phyloP scores from a whole-genome alignment of 768 basidiomycete genomes.

The Lepiota venenata region DNA sequence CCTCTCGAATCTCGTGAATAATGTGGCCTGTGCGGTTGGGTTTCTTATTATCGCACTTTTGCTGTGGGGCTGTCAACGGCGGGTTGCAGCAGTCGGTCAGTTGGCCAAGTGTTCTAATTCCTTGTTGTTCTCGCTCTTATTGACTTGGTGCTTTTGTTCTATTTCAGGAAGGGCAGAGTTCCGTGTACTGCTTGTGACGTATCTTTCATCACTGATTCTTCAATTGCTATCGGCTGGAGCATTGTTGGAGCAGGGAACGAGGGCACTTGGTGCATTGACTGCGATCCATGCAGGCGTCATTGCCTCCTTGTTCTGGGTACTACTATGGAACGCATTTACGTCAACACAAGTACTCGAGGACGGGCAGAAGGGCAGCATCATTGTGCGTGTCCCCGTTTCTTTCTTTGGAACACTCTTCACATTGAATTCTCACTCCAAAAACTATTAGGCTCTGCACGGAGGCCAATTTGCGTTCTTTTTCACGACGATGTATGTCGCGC shows the following conservation, averaged over 20 bases:
- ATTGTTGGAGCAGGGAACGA: slow-evolving; percentile 67
- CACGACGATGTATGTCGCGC: slow-evolving; percentile 70
- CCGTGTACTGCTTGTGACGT: slow-evolving; percentile 50
- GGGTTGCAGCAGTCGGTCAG: slow-evolving; percentile 82
- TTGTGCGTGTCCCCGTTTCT: slow-evolving; percentile 39
- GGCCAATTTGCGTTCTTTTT: slow-evolving; percentile 54
- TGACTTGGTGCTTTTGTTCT: neutral
- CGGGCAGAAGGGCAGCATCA: slow-evolving; percentile 58
- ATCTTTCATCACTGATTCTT: slow-evolving; percentile 60
- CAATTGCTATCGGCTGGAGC: slow-evolving; percentile 73
- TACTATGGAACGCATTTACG: slow-evolving; percentile 62
- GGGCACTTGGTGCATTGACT: slow-evolving; percentile 55
- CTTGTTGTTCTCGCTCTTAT: too few relatives aligned
- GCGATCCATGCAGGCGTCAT: slow-evolving; percentile 75
- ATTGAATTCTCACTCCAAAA: neutral
- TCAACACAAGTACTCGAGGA: slow-evolving; percentile 82
- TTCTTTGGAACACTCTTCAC: neutral
- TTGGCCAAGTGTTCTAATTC: too few relatives aligned
- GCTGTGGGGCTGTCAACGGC: slow-evolving; percentile 45
- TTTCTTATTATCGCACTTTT: slow-evolving; percentile 51
- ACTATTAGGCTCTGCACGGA: slow-evolving; percentile 55
- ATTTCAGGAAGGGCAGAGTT: slow-evolving; percentile 48
- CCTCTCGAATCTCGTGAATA: slow-evolving; percentile 77
- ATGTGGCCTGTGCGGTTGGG: slow-evolving; percentile 66
- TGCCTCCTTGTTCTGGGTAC: slow-evolving; percentile 64